Percentiles rank a stretch among this genome's conserved stretches.
Evolutionary conservation across 73 alveolate species (phyloP).

Genomic region (Tetrahymena elliotti): DNA sequence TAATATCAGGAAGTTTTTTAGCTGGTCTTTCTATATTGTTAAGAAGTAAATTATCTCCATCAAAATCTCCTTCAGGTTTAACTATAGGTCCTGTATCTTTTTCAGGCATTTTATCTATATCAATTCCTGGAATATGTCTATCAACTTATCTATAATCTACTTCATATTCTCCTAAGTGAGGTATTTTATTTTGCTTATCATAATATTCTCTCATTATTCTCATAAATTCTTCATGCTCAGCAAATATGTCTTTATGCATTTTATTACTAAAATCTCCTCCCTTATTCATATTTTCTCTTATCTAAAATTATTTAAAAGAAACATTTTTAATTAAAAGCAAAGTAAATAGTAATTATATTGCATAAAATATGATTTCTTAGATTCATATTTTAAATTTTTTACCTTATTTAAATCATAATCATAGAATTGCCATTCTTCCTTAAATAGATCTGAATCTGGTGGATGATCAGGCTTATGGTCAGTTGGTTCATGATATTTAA

Average conservation of each 20-base stretch:
- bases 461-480: conserved; percentile 43
- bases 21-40: background rate
- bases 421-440: conserved; percentile 57
- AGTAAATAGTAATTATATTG: background rate
- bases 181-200: conserved; percentile 30
- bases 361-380: too few relatives aligned
- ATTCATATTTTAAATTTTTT: background rate
- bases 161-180: conserved; percentile 62
- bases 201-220: conserved; percentile 20
- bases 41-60: conserved; percentile 62
- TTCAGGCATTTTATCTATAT: conserved; percentile 32
- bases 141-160: conserved; percentile 48
- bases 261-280: background rate
- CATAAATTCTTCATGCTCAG: conserved; percentile 52
- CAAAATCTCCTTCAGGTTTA: conserved; percentile 36
- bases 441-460: conserved; percentile 52
- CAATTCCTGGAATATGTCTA: conserved; percentile 36
- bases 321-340: background rate
- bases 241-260: background rate
- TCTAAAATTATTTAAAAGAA: background rate
- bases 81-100: conserved; percentile 40
- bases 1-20: background rate
- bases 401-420: conserved; percentile 59
- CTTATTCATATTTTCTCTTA: background rate
- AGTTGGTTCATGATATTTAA: conserved; percentile 53